These are phyloP conservation scores for Trametopsis cervina DNA, from an alignment of 768 basidiomycete species.

Conservation along the genomic window DNA sequence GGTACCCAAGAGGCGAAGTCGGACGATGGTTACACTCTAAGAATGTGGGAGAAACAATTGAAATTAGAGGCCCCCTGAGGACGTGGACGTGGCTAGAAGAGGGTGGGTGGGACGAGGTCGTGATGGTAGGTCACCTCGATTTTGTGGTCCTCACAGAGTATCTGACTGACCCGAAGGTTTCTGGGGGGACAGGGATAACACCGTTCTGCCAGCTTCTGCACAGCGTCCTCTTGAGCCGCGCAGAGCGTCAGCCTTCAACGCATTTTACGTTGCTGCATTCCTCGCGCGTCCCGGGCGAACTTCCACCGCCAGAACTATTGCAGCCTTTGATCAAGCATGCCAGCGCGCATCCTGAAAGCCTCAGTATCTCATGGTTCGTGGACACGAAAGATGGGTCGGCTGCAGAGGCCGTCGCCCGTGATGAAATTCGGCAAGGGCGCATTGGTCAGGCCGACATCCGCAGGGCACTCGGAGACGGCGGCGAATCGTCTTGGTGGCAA, in stretches of 20 bases:
- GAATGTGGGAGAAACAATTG: slow-evolving; percentile 56
- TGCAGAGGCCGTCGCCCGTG: slow-evolving; percentile 12
- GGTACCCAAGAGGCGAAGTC: slow-evolving; percentile 72
- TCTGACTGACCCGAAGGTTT: slow-evolving; percentile 45
- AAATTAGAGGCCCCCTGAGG: slow-evolving; percentile 67
- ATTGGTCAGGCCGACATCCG: slow-evolving; percentile 47
- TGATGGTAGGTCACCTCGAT: slow-evolving; percentile 48
- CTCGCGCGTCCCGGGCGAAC: slow-evolving; percentile 50
- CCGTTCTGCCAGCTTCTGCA: slow-evolving; percentile 79
- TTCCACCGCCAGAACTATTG: slow-evolving; percentile 63
- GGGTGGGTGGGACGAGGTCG: slow-evolving; percentile 68
- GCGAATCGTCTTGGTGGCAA: slow-evolving; percentile 25
- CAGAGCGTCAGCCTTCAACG: slow-evolving; percentile 28
- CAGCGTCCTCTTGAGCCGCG: slow-evolving; percentile 34
- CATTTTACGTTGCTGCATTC: slow-evolving; percentile 71
- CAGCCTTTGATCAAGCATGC: slow-evolving; percentile 45
- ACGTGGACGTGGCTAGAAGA: slow-evolving; percentile 52
- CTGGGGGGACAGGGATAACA: slow-evolving; percentile 83
- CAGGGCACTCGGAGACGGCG: slow-evolving; percentile 29
- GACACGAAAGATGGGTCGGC: slow-evolving; percentile 31
- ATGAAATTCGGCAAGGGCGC: slow-evolving; percentile 39
- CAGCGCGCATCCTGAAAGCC: slow-evolving; percentile 42
- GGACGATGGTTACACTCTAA: slow-evolving; percentile 78
- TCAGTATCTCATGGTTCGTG: slow-evolving; percentile 57
- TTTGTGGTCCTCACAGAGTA: background rate